Percentiles rank a stretch among this genome's conserved stretches.
Evolutionary conservation across 83 land plant species (phyloP).

Genomic region (Thuja plicata): DNA sequence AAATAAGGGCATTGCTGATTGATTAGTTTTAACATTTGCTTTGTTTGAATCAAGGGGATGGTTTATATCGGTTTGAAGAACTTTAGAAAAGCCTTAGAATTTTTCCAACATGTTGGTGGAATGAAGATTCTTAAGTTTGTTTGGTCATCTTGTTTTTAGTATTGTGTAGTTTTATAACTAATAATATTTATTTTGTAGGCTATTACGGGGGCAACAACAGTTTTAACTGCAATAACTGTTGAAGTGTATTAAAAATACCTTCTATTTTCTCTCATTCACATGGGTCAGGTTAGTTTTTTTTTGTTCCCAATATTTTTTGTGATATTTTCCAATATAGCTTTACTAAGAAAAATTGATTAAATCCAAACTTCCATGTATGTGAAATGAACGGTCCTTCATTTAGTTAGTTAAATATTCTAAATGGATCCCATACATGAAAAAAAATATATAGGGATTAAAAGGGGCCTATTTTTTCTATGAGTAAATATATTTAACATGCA

Average conservation of each 20-base stretch:
- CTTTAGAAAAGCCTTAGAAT: slow-evolving; percentile 85
- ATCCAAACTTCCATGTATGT: neutral
- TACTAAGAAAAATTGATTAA: neutral
- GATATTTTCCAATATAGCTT: neutral
- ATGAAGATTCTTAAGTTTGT: neutral
- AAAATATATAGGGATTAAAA: neutral
- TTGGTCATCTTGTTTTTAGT: slow-evolving; percentile 1
- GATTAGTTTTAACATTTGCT: neutral
- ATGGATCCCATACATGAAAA: neutral
- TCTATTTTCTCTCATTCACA: slow-evolving; percentile 83
- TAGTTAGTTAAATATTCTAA: neutral
- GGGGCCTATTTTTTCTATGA: neutral
- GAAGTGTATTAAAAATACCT: slow-evolving; percentile 94
- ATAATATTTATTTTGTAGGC: slow-evolving; percentile 39
- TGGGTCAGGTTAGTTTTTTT: slow-evolving; percentile 73
- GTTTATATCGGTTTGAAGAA: slow-evolving; percentile 81
- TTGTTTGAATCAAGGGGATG: slow-evolving; percentile 67
- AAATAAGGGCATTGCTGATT: neutral
- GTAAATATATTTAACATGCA: neutral
- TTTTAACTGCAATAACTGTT: slow-evolving; percentile 76
- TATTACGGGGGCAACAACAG: slow-evolving; percentile 83
- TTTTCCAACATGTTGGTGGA: slow-evolving; percentile 77
- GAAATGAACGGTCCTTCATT: neutral
- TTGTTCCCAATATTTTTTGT: neutral
- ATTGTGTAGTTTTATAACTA: neutral